A percentile compares a stretch with the other conserved stretches of the same genome.
These are phyloP conservation scores for Podila horticola DNA, from an alignment of 192 early-diverging fungal genomes.

Conservation along the genomic window DNA sequence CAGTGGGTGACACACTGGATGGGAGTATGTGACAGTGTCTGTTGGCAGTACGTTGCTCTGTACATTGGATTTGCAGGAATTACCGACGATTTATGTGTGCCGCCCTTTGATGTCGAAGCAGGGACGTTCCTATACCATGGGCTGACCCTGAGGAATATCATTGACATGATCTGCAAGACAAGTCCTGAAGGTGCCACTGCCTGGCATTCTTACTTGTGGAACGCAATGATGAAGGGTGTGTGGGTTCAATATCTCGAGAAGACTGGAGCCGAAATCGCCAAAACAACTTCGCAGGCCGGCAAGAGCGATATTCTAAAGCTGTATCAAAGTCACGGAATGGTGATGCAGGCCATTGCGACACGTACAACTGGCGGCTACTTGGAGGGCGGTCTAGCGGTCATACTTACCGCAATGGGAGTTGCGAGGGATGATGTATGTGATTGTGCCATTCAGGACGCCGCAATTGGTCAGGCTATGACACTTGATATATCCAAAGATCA, in stretches of 20 bases:
- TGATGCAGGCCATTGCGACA: too few species aligned
- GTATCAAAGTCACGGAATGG: too few species aligned
- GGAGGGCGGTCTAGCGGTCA: too few species aligned
- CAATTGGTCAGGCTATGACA: too few species aligned
- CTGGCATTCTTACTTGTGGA: slow-evolving; percentile 11
- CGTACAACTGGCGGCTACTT: too few species aligned
- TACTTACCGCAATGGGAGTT: too few species aligned
- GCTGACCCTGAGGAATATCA: not conserved
- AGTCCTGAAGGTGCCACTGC: not conserved
- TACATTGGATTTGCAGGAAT: not conserved
- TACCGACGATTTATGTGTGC: slow-evolving; percentile 2
- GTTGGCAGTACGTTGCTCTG: slow-evolving; percentile 9
- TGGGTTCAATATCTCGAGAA: slow-evolving; percentile 13
- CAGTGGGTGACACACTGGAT: not conserved
- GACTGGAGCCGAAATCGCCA: too few species aligned
- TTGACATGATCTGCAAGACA: slow-evolving; percentile 7
- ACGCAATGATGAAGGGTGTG: not conserved
- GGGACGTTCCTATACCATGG: slow-evolving; percentile 7
- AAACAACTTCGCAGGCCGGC: too few species aligned
- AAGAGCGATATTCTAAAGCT: too few species aligned
- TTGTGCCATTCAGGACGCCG: too few species aligned
- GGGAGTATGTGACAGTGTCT: not conserved
- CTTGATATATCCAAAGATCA: too few species aligned
- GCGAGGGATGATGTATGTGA: too few species aligned
- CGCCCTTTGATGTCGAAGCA: slow-evolving; percentile 1